Base-by-base conservation (phyloP, 2,329 filamentous ascomycete species). In the Blastomyces emzantsi region DNA sequence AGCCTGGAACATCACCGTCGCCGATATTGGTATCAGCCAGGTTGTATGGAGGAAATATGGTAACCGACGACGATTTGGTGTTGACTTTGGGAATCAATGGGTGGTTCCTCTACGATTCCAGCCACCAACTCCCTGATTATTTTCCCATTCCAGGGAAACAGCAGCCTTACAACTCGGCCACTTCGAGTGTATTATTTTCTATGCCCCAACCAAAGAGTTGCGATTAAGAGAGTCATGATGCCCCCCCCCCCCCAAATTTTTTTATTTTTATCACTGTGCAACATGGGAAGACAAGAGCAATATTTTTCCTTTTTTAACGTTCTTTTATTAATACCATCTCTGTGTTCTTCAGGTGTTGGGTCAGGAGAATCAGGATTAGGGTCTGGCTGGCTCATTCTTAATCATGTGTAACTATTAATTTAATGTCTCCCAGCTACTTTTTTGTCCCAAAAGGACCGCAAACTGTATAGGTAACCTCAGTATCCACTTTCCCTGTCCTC, bases 31-130 rank as follows among this genome's bases (percentile, higher is more conserved):
- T 0, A 84, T 97, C 17, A 87, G 87, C 1, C 87, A 90, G 64
- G 85, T 89, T 3, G 90, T 92, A 3, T 95, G 92, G 89, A 88
- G 88, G 72, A 91, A 91, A 73, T 89, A 90, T 0, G 90, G 90
- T 1, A 90, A 90, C 4, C 87, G 89, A 72, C 85, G 91, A 60
- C 85, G 92, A 25, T 87, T 90, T 67, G 92, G 92, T 0, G 88
- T 97, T 63, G 91, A 92, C 70, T 97, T 97, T 80, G 91, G 90
- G 30, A 86, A 87, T 65, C 85, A 87, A 67, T 97, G 93, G 93
- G 87, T 94, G 66, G 81, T 95, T 17, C 86, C 88, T 69, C 84
- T 94, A 76, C 74, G 76, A 59, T 83, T 74, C 68, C 74, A 76
- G 49, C 65, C 73, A 2, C 59, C 70, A 57, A 62, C 69, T 28